Base-by-base conservation (phyloP, 1,139 yeast species). In the Nakaseomyces delphensis region DNA sequence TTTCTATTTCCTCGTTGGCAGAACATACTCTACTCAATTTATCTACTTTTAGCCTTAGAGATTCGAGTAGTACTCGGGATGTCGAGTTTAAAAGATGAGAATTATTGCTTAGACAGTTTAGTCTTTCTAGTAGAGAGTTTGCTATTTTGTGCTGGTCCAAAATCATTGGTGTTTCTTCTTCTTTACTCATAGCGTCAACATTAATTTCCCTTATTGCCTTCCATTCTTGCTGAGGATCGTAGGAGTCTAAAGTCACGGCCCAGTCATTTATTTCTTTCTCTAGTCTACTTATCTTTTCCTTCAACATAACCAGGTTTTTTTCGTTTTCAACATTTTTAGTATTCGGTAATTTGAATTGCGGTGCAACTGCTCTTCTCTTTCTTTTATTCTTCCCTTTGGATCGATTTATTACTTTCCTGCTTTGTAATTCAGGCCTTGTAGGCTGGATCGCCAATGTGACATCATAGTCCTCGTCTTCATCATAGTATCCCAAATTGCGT, bases 261-360 rank as follows among this genome's bases (percentile, higher is more conserved):
- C 64, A 60, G 14, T 49, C 53, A 7, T 47, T 40, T 14, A 59
- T 45, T 45, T 59, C 63, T 6, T 40, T 39, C 31, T 52, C 48
- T 15, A 59, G 43, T 13, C 43, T 42, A 14, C 45, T 40, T 9
- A 60, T 51, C 41, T 53, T 59, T 8, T 45, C 50, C 19, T 49
- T 43, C 39, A 60, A 39, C 5, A 50, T 41, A 24, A 46, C 46
- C 18, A 59, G 31, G 38, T 55, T 58, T 32, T 52, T 57, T 28
- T 53, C 53, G 45, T 60, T 60, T 32, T 57, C 56, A 3, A 57
- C 49, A 45, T 59, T 60, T 42, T 58, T 59, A 23, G 53, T 49
- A 42, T 59, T 59, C n/a, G 62, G 62, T 30, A 58, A 41, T 32
- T 44, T 42, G 2, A 27, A 36, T 11, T 40, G 23, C 10, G 31